phyloP scores from a whole-genome alignment of 2,329 filamentous ascomycete species.

The Botryotinia narcissicola region DNA sequence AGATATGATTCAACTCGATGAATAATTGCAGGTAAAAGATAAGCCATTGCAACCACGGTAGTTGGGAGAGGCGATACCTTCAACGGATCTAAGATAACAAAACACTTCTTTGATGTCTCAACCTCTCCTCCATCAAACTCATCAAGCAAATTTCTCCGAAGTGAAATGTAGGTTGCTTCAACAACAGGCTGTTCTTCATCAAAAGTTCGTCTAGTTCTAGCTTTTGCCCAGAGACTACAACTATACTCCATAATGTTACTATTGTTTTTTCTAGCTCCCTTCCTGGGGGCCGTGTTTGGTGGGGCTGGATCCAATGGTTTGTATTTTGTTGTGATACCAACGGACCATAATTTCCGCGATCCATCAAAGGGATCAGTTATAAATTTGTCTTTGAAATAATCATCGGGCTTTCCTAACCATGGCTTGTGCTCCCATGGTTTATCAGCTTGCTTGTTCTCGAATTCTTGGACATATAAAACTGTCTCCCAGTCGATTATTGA shows the following conservation, averaged over 20 bases:
- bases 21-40: slow-evolving; percentile 79
- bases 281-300: slow-evolving; percentile 50
- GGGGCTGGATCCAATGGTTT: slow-evolving; percentile 66
- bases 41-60: slow-evolving; percentile 67
- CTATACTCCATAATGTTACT: slow-evolving; percentile 80
- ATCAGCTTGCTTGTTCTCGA: slow-evolving; percentile 41
- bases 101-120: slow-evolving; percentile 51
- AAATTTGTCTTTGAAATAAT: slow-evolving; percentile 53
- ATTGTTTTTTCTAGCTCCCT: slow-evolving; percentile 43
- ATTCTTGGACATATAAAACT: slow-evolving; percentile 44
- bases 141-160: slow-evolving; percentile 82
- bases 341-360: slow-evolving; percentile 59
- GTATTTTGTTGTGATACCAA: slow-evolving; percentile 54
- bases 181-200: slow-evolving; percentile 76
- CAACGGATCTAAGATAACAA: slow-evolving; percentile 74
- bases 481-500: slow-evolving; percentile 59
- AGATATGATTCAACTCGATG: slow-evolving; percentile 79
- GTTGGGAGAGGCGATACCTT: slow-evolving; percentile 70
- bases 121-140: slow-evolving; percentile 54
- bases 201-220: slow-evolving; percentile 52
- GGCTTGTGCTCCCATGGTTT: slow-evolving; percentile 37
- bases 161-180: slow-evolving; percentile 67
- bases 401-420: slow-evolving; percentile 41
- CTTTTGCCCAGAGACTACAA: slow-evolving; percentile 68
- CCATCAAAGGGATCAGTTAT: slow-evolving; percentile 59